A percentile compares a stretch with the other conserved stretches of the same genome.
Evolutionary conservation across 768 basidiomycete genomes (phyloP).

Genomic region (Boletus tomentosulus): DNA sequence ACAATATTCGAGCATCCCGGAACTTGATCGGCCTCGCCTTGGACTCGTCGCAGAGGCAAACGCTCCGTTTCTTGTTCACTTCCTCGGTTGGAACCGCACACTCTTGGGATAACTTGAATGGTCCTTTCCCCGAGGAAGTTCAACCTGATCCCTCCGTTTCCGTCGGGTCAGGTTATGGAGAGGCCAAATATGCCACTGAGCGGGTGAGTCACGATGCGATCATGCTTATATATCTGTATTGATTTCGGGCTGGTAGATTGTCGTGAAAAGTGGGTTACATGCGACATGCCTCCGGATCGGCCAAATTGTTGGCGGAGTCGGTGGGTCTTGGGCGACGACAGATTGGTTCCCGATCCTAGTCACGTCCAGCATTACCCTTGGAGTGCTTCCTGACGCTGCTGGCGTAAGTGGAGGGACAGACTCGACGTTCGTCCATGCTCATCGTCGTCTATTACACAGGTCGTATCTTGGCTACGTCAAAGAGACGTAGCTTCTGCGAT

Average conservation of each 20-base stretch:
- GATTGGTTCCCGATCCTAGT: slow-evolving; percentile 36
- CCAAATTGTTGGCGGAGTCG: too few relatives aligned
- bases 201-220: slow-evolving; percentile 17
- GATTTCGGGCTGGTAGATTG: slow-evolving; percentile 23
- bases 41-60: slow-evolving; percentile 21
- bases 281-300: slow-evolving; percentile 26
- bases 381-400: slow-evolving; percentile 24
- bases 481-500: slow-evolving; percentile 35
- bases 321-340: too few relatives aligned
- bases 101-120: slow-evolving; percentile 26
- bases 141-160: slow-evolving; percentile 31
- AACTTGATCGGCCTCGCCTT: slow-evolving; percentile 25
- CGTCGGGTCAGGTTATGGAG: slow-evolving; percentile 41
- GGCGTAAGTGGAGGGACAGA: slow-evolving; percentile 29
- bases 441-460: slow-evolving; percentile 16
- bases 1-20: slow-evolving; percentile 36
- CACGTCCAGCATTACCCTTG: slow-evolving; percentile 23
- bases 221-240: too few relatives aligned
- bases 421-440: too few relatives aligned
- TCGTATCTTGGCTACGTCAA: slow-evolving; percentile 41
- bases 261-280: slow-evolving; percentile 36
- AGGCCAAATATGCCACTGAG: slow-evolving; percentile 39
- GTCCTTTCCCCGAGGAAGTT: slow-evolving; percentile 35
- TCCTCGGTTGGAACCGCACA: slow-evolving; percentile 37
- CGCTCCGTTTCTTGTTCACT: slow-evolving; percentile 36